Conservation (phyloP, 2,329 filamentous ascomycete species). For the Neofusicoccum sp. region DNA sequence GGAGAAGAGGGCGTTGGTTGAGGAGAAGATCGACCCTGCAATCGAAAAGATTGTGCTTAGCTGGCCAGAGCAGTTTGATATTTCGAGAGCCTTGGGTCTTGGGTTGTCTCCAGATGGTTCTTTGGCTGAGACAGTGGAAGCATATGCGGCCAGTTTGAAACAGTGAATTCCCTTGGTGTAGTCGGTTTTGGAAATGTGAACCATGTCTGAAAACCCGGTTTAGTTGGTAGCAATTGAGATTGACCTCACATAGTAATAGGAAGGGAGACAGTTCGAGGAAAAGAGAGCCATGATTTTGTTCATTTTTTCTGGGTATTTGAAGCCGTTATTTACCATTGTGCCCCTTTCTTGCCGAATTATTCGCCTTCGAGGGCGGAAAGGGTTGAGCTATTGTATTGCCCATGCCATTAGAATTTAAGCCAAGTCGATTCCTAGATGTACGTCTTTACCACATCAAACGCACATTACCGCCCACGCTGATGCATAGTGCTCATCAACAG, state of each 20-base stretch:
- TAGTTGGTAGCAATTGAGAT: background rate
- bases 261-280: background rate
- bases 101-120: constrained; percentile 54
- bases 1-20: constrained; percentile 50
- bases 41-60: constrained; percentile 53
- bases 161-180: background rate
- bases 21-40: constrained; percentile 49
- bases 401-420: background rate
- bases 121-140: constrained; percentile 41
- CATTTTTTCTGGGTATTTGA: background rate
- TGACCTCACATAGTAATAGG: background rate
- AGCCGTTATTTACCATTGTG: constrained; percentile 2
- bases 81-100: constrained; percentile 56
- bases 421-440: constrained; percentile 3
- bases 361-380: background rate
- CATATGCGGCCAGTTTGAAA: constrained; percentile 18
- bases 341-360: background rate
- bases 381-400: background rate
- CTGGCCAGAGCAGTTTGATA: constrained; percentile 56
- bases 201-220: background rate
- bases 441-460: background rate
- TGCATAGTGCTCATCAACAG: background rate
- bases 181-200: background rate
- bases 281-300: background rate
- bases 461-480: background rate